Conservation (phyloP, 106 monocot genomes). For the Allium cepa region DNA sequence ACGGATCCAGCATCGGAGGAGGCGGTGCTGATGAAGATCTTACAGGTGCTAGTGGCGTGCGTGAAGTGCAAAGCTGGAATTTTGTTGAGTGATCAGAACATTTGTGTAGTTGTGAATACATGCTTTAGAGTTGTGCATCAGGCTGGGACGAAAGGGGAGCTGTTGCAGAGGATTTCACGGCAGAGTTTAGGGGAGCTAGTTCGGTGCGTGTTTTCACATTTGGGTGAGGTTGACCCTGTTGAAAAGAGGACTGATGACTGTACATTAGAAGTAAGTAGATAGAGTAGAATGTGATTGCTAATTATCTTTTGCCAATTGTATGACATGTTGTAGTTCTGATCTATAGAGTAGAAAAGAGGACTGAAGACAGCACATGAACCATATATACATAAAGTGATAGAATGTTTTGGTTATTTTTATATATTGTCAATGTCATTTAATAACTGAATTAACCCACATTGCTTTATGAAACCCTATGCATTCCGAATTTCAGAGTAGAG, state of each 20-base stretch:
- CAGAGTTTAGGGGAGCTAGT: conserved; percentile 88
- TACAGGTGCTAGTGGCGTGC: conserved; percentile 77
- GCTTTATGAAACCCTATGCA: too few species aligned
- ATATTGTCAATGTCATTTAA: too few species aligned
- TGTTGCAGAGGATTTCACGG: conserved; percentile 76
- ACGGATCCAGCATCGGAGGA: conserved; percentile 90
- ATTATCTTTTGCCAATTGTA: not conserved
- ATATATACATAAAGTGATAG: too few species aligned
- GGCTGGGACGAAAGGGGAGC: conserved; percentile 84
- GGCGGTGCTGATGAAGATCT: conserved; percentile 79
- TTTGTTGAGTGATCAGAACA: conserved; percentile 63
- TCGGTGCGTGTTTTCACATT: conserved; percentile 49
- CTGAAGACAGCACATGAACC: too few species aligned
- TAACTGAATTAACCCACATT: too few species aligned
- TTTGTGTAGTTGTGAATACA: conserved; percentile 76
- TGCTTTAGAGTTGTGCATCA: conserved; percentile 95
- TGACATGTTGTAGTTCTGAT: too few species aligned
- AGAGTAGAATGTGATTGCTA: not conserved
- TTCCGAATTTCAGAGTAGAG: too few species aligned
- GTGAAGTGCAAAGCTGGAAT: conserved; percentile 56
- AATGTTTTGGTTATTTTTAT: too few species aligned
- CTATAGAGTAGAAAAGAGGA: too few species aligned
- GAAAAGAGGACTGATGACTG: conserved; percentile 6
- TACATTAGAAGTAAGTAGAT: conserved; percentile 30
- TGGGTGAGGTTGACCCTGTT: conserved; percentile 24